Evolutionary conservation across 148 eudicot species (phyloP), one percentile per base, ranked within the genome.

Genomic region (Persicaria maculosa): DNA sequence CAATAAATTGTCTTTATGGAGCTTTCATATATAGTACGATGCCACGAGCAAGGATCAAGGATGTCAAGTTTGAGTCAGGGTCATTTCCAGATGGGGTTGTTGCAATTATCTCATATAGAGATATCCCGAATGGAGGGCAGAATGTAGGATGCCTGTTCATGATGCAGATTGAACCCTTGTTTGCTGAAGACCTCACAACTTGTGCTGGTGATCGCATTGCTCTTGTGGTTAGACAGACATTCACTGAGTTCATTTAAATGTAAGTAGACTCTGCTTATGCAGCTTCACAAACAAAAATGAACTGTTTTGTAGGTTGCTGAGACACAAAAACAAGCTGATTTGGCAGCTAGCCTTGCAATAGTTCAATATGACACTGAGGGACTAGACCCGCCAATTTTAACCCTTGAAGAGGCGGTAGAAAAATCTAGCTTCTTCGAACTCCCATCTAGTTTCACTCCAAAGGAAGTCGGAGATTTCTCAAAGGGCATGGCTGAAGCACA

Each of bases 401-500:
- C 89, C 9, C 87, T 91, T 55, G 96, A 94, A 80, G 92, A 94
- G 53, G 98, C 98, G 44, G 97, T 92, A 74, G 88, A 94, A 77
- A 87, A 78, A 71, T 80, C 84, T 7, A 94, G 96, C 80, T 90
- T 87, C 74, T 87, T 87, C n/a, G 92, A 87, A n/a, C 79, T 90
- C 73, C 97, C 93, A 17, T 80, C 97, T 78, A 81, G 76, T 68
- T 0, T 88, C n/a, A 19, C 15, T 72, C 96, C 98, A 19, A 47
- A 78, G 58, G 86, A 79, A 40, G 85, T 94, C 45, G 98, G 97
- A 59, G 93, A 94, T 77, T 86, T 88, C 53, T 79, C 86, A 3
- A 85, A 88, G 77, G 98, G 98, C 79, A 94, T 94, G 98, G 86
- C 84, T 68, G 90, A 87, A 84, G 96, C 98, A 72, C 92, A 94